A percentile compares a stretch with the other conserved stretches of the same genome.
Conservation (phyloP, 148 eudicot genomes). For the Vaccinium vitisidaea region DNA sequence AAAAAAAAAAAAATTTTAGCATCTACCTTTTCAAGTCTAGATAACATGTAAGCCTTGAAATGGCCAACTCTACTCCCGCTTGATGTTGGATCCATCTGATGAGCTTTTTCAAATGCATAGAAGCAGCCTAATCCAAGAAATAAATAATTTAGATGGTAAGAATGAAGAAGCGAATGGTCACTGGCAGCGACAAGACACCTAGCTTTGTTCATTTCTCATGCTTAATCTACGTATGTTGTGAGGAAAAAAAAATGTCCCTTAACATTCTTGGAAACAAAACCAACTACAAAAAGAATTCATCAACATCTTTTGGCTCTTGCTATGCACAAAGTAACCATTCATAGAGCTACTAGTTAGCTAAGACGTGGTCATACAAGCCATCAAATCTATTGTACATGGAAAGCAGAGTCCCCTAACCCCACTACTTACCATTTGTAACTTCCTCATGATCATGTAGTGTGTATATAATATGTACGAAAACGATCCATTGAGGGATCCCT, state of each 20-base stretch:
- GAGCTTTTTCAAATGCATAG: slow-evolving; percentile 95
- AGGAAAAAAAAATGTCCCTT: background rate
- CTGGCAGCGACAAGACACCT: background rate
- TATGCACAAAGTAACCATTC: background rate
- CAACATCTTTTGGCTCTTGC: background rate
- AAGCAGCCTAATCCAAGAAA: slow-evolving; percentile 67
- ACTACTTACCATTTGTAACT: background rate
- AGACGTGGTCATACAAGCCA: background rate
- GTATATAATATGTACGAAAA: too few relatives aligned
- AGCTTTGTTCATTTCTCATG: background rate
- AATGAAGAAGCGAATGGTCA: background rate
- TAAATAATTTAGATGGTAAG: slow-evolving; percentile 11
- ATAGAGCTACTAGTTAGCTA: background rate
- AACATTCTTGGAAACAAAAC: background rate
- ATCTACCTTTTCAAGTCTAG: slow-evolving; percentile 78
- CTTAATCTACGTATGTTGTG: background rate
- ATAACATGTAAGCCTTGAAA: slow-evolving; percentile 88
- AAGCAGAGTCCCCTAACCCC: background rate
- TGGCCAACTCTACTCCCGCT: slow-evolving; percentile 93
- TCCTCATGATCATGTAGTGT: background rate
- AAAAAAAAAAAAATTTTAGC: slow-evolving; percentile 3
- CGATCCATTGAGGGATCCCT: too few relatives aligned
- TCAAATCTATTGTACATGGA: background rate
- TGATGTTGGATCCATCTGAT: slow-evolving; percentile 78
- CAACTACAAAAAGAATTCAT: background rate